Base-by-base conservation (phyloP, 768 basidiomycete species). In the Scleroderma citrinum region DNA sequence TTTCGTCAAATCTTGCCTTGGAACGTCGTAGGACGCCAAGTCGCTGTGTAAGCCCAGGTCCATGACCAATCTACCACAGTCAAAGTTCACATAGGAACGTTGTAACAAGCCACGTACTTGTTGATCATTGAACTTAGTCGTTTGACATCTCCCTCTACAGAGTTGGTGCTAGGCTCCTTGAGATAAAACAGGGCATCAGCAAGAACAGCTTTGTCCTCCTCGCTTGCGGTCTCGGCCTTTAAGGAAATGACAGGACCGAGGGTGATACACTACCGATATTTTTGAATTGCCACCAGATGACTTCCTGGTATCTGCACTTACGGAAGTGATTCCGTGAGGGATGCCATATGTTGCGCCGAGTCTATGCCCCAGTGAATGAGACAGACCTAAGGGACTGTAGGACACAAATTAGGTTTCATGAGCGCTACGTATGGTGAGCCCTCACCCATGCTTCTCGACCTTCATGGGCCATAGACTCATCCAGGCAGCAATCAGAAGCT, bases 321-420 rank as follows among this genome's bases (percentile, higher is more conserved):
- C 86, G n/a, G 87, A 88, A 4, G 88, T 89, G 53, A 88, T 84
- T 8, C 88, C 88, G 61, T 92, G 87, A 19, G 87, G 85, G 48
- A 92, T 88, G 45, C 73, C 67, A 58, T 89, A 91, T 37, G 71
- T 70, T 16, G 85, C 85, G 3, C 87, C 87, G 11, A 87, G 74
- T 57, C 75, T 80, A 62, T 88, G 85, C 5, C 87, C 86, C 5
- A 91, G 73, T 3, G 81, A 69, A 64, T 91, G 88, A 23, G 87
- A 89, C 17, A 89, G 70, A 23, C 87, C 87, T n/a, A 86, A 59
- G 5, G 84, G 66, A 57, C 81, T 87, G 10, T 12, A 19, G 41
- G 43, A 38, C 29, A 17, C 30, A 21, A 51, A 26, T 51, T 42
- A 31, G 19, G 29, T 14, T 32, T n/a, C 21, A 8, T 32, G 24